phyloP scores from a whole-genome alignment of 805 yeast genomes.

The Sugiyamaella americana region DNA sequence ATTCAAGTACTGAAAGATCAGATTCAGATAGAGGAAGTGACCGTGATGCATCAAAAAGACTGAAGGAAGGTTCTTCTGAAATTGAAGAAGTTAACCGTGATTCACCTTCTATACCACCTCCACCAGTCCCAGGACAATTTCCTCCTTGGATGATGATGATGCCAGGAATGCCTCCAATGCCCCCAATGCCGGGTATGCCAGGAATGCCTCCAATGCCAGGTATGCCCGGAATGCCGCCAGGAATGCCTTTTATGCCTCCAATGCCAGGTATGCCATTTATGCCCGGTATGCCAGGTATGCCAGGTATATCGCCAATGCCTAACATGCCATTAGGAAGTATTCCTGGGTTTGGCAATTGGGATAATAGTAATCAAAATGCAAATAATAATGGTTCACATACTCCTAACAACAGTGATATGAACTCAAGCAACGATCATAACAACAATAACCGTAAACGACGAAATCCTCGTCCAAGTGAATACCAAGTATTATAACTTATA shows the following conservation, averaged over 20 bases:
- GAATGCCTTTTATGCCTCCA: not conserved
- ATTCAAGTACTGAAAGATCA: not conserved
- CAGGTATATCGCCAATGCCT: not conserved
- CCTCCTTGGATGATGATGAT: constrained; percentile 23
- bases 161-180: constrained; percentile 28
- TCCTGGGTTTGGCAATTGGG: not conserved
- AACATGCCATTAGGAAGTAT: too few species aligned
- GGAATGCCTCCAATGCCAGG: constrained; percentile 1
- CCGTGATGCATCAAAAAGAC: not conserved
- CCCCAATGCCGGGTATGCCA: constrained; percentile 17
- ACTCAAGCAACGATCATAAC: not conserved
- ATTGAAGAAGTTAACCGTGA: constrained; percentile 2
- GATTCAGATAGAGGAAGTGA: not conserved
- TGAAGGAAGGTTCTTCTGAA: constrained; percentile 1
- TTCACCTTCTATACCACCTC: constrained; percentile 17
- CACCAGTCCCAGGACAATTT: constrained; percentile 15
- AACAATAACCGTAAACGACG: not conserved
- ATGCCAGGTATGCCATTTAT: not conserved
- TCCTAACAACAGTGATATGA: not conserved
- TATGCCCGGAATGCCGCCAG: constrained; percentile 1
- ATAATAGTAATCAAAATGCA: not conserved
- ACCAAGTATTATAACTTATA: not conserved
- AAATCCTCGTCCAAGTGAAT: not conserved
- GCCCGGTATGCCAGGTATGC: not conserved
- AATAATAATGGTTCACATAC: not conserved